A percentile compares a stretch with the other conserved stretches of the same genome.
Conservation (phyloP, 2,329 filamentous ascomycete species). For the Ceratocystiopsis minuta region DNA sequence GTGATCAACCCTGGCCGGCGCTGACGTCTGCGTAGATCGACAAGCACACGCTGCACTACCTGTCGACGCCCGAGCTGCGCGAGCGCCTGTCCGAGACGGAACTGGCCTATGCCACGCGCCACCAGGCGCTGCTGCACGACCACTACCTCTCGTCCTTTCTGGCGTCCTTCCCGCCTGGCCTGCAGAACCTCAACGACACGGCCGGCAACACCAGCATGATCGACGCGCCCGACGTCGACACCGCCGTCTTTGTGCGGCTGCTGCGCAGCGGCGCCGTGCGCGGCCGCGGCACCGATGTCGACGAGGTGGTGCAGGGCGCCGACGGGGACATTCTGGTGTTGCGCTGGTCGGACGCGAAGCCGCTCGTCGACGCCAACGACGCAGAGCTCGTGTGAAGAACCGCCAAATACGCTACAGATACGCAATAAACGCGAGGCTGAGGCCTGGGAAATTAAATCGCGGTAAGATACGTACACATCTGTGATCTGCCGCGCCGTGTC, state of each 20-base stretch:
- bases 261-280: constrained; percentile 41
- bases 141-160: constrained; percentile 82
- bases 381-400: constrained; percentile 45
- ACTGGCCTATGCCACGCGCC: constrained; percentile 62
- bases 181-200: constrained; percentile 81
- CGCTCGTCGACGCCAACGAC: constrained; percentile 32
- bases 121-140: constrained; percentile 66
- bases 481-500: too few relatives aligned
- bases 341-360: constrained; percentile 56
- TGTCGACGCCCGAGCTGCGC: constrained; percentile 35
- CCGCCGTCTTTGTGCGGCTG: constrained; percentile 68
- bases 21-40: too few relatives aligned
- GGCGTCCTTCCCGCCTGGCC: constrained; percentile 53
- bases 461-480: too few relatives aligned
- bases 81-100: constrained; percentile 59
- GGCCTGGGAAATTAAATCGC: too few relatives aligned
- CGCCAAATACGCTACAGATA: too few relatives aligned
- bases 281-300: constrained; percentile 44
- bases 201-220: constrained; percentile 86
- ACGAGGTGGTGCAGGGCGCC: constrained; percentile 38
- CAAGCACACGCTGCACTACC: constrained; percentile 56
- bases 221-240: constrained; percentile 64
- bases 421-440: too few relatives aligned
- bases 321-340: constrained; percentile 51
- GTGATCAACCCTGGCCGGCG: background rate